A percentile compares a stretch with the other conserved stretches of the same genome.
Evolutionary conservation across 2,329 filamentous ascomycete genomes (phyloP).

Genomic region (Xylaria arbuscula): DNA sequence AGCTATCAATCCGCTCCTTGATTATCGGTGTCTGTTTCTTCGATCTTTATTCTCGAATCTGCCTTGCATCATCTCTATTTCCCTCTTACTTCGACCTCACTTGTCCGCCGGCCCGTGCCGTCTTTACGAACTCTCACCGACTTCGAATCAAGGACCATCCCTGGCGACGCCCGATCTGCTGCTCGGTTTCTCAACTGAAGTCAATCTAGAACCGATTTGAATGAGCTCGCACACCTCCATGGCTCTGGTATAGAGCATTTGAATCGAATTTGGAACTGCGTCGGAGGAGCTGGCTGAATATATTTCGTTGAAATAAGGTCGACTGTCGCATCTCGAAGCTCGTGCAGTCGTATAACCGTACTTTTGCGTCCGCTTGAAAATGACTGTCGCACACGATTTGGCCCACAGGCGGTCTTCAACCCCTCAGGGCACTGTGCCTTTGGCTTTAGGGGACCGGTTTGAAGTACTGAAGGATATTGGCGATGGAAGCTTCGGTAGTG

Average conservation of each 20-base stretch:
- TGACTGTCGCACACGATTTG: conserved; percentile 82
- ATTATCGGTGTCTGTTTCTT: conserved; percentile 36
- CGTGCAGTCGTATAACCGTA: conserved; percentile 26
- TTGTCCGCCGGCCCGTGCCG: conserved; percentile 29
- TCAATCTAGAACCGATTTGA: conserved; percentile 46
- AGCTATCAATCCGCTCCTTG: conserved; percentile 45
- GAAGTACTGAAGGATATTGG: conserved; percentile 98
- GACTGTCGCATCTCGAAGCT: conserved; percentile 16
- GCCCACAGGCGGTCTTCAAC: conserved; percentile 74
- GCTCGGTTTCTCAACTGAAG: conserved; percentile 31
- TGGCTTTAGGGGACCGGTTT: conserved; percentile 90
- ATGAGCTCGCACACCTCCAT: conserved; percentile 52
- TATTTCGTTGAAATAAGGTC: conserved; percentile 34
- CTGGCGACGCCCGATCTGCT: conserved; percentile 23
- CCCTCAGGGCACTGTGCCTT: conserved; percentile 57
- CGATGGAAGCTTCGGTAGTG: conserved; percentile 98
- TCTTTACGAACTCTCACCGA: conserved; percentile 37
- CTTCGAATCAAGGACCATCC: conserved; percentile 28
- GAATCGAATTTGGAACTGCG: conserved; percentile 39
- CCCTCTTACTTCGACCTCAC: conserved; percentile 33
- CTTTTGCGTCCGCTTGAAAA: conserved; percentile 57
- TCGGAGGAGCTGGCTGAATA: conserved; percentile 45
- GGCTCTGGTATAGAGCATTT: conserved; percentile 55
- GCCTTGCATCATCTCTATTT: conserved; percentile 26
- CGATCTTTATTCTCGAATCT: conserved; percentile 37